Conservation (phyloP, 169 alveolate species). For the Eimeria praecox region DNA sequence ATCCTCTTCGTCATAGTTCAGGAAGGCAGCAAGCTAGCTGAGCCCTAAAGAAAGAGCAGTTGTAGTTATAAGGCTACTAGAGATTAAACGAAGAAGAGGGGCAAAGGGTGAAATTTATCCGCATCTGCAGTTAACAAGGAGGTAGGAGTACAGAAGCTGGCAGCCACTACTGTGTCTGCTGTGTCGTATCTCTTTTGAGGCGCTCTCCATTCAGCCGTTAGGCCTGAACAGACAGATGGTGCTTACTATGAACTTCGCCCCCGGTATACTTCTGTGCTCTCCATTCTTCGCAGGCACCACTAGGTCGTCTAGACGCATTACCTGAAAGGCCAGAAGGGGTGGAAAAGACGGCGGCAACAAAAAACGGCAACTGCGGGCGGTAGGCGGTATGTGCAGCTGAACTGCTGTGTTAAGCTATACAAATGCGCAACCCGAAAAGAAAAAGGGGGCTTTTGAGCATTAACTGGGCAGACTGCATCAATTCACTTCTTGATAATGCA, state of each 20-base stretch:
- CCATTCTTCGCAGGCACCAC: constrained; percentile 61
- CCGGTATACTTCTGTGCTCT: constrained; percentile 51
- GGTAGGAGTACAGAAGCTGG: background rate
- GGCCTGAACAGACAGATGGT: background rate
- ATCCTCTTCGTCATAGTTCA: background rate
- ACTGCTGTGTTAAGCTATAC: background rate
- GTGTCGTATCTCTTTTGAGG: background rate
- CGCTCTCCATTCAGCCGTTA: background rate
- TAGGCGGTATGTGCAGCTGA: background rate
- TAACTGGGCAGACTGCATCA: background rate
- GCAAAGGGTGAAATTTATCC: background rate
- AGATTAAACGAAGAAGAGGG: background rate
- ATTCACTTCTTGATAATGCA: background rate
- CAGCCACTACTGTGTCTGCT: background rate
- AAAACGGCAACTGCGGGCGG: background rate
- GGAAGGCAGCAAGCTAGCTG: background rate
- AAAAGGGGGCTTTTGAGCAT: background rate
- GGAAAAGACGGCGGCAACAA: background rate
- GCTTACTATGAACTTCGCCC: constrained; percentile 58
- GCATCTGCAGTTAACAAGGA: background rate
- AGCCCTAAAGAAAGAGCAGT: background rate
- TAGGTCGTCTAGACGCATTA: constrained; percentile 36
- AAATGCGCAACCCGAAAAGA: background rate
- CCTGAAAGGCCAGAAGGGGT: background rate
- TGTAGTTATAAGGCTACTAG: too few relatives aligned